Conservation (phyloP, 495 filamentous ascomycete species). For the Talaromyces liani region DNA sequence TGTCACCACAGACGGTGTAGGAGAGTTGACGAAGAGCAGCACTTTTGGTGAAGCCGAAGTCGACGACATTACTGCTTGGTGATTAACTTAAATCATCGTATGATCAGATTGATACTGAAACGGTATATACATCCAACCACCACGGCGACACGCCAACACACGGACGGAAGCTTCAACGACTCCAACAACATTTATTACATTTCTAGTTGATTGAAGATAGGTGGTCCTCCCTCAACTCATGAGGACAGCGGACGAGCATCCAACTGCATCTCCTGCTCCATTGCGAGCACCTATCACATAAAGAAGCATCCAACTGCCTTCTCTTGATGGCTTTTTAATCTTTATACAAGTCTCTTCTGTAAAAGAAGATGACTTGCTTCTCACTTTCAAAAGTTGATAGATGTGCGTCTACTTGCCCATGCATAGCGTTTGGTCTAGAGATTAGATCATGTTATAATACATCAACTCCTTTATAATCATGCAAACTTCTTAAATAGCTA, state of each 20-base stretch:
- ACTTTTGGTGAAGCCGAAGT: slow-evolving; percentile 94
- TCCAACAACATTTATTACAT: neutral
- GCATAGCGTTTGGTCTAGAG: neutral
- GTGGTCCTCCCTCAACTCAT: slow-evolving; percentile 7
- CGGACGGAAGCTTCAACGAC: slow-evolving; percentile 2
- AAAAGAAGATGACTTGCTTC: neutral
- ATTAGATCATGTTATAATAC: neutral
- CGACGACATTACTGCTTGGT: slow-evolving; percentile 96
- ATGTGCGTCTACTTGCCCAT: neutral
- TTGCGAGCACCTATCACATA: slow-evolving; percentile 19
- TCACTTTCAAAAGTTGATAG: neutral
- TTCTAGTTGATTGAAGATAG: slow-evolving; percentile 1
- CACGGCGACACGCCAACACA: neutral
- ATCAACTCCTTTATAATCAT: neutral
- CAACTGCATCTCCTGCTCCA: slow-evolving; percentile 38
- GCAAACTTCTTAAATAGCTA: neutral
- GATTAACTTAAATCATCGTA: slow-evolving; percentile 14
- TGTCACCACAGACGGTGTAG: slow-evolving; percentile 27
- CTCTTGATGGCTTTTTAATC: slow-evolving; percentile 11
- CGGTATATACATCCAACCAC: neutral
- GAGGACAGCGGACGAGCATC: slow-evolving; percentile 27
- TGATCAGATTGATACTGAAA: neutral
- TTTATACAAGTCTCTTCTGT: neutral
- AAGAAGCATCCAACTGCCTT: slow-evolving; percentile 49
- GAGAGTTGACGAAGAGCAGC: slow-evolving; percentile 63